A percentile compares a stretch with the other conserved stretches of the same genome.
These are phyloP conservation scores for Euphorbia lathyris DNA, from an alignment of 345 rosid species.

Conservation along the genomic window DNA sequence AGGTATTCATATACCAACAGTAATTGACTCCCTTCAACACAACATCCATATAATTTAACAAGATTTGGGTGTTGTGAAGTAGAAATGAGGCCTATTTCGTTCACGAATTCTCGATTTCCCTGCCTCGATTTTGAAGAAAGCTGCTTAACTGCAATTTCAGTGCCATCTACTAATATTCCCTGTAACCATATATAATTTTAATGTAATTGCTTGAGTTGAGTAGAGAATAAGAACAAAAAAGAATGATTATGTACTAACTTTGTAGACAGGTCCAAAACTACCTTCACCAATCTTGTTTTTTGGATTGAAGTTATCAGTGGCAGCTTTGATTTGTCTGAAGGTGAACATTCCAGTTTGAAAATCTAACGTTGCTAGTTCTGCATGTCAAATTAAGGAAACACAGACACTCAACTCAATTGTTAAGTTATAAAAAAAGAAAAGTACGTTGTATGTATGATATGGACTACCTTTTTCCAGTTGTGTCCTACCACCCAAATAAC, in stretches of 20 bases:
- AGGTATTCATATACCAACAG: slow-evolving; percentile 17
- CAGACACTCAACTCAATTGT: no score
- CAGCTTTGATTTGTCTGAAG: slow-evolving; percentile 49
- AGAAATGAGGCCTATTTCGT: slow-evolving; percentile 21
- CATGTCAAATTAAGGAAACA: neutral
- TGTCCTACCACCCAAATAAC: slow-evolving; percentile 16
- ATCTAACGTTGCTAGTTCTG: slow-evolving; percentile 22
- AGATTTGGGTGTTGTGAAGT: slow-evolving; percentile 21
- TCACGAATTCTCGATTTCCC: slow-evolving; percentile 24
- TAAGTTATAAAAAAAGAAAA: no score
- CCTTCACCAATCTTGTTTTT: slow-evolving; percentile 65
- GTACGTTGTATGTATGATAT: no score
- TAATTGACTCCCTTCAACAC: slow-evolving; percentile 16
- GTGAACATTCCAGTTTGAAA: slow-evolving; percentile 33
- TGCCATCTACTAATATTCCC: slow-evolving; percentile 19
- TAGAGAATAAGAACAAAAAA: neutral
- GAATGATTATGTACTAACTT: slow-evolving; percentile 27
- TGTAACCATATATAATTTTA: neutral
- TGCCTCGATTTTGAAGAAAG: slow-evolving; percentile 20
- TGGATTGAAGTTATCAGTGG: slow-evolving; percentile 47
- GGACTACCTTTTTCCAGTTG: slow-evolving; percentile 19
- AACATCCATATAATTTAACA: slow-evolving; percentile 19
- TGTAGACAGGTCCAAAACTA: slow-evolving; percentile 64
- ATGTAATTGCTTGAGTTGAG: neutral
- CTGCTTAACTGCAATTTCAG: slow-evolving; percentile 19